A percentile compares a stretch with the other conserved stretches of the same genome.
These are phyloP conservation scores for Prunus campanulata DNA, from an alignment of 306 rosid genomes.

Conservation along the genomic window DNA sequence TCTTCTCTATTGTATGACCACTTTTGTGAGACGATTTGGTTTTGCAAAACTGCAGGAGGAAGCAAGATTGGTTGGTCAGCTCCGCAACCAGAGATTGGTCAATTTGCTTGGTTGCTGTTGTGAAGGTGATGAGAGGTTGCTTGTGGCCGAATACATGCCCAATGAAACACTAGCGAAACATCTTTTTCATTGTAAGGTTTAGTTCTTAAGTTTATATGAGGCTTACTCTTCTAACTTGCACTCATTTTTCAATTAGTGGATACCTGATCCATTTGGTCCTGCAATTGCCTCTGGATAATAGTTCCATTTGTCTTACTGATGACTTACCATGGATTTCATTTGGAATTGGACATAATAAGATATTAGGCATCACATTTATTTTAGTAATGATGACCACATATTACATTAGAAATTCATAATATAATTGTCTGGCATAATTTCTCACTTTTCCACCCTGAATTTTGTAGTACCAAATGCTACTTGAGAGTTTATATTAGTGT, in stretches of 20 bases:
- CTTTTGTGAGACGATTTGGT: background rate
- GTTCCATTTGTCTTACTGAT: background rate
- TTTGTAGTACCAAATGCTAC: background rate
- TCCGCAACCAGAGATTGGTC: conserved; percentile 66
- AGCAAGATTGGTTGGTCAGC: conserved; percentile 80
- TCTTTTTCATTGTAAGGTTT: conserved; percentile 69
- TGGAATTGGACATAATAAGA: background rate
- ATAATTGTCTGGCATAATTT: background rate
- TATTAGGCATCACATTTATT: background rate
- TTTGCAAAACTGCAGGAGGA: conserved; percentile 50
- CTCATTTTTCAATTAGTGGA: background rate
- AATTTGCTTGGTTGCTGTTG: conserved; percentile 77
- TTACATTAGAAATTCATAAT: background rate
- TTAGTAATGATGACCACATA: background rate
- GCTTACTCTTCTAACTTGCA: background rate
- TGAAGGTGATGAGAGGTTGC: conserved; percentile 80
- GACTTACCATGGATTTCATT: background rate
- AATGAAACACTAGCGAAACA: conserved; percentile 81
- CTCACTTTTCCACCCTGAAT: background rate
- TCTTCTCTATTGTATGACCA: background rate
- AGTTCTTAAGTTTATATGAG: background rate
- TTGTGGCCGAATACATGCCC: conserved; percentile 79
- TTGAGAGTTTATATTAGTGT: background rate
- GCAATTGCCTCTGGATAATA: background rate
- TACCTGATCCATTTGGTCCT: background rate